Conservation (phyloP, 257 asterid species). For the Rauvolfia tetraphylla region DNA sequence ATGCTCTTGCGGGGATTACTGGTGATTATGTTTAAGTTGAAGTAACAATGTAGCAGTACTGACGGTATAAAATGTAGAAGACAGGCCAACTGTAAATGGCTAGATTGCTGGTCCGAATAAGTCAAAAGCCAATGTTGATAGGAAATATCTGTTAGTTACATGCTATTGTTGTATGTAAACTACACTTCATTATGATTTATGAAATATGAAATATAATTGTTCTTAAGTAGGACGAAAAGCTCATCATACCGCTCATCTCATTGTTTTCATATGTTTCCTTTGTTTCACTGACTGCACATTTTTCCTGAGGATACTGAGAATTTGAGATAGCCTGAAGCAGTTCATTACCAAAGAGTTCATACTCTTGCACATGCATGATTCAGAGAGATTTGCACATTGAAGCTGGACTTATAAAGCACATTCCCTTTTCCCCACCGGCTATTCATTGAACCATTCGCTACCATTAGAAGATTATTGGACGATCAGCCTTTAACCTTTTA, state of each 20-base stretch:
- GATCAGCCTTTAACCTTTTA: background rate
- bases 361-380: background rate
- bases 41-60: conserved; percentile 5
- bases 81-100: background rate
- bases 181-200: background rate
- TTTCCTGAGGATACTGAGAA: background rate
- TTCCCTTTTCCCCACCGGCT: background rate
- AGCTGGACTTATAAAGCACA: background rate
- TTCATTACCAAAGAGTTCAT: background rate
- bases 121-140: background rate
- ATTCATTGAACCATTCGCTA: background rate
- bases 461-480: background rate
- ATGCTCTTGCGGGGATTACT: conserved; percentile 34
- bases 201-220: background rate
- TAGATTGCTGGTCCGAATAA: background rate
- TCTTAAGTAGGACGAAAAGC: background rate
- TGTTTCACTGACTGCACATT: background rate
- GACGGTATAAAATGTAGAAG: background rate
- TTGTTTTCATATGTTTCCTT: background rate
- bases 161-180: background rate
- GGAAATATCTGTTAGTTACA: background rate
- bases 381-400: background rate
- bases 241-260: background rate
- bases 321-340: background rate
- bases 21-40: conserved; percentile 14